A percentile compares a stretch with the other conserved stretches of the same genome.
These are phyloP conservation scores for Wickerhamiella vanderwaltii DNA, from an alignment of 805 yeast species.

Conservation along the genomic window DNA sequence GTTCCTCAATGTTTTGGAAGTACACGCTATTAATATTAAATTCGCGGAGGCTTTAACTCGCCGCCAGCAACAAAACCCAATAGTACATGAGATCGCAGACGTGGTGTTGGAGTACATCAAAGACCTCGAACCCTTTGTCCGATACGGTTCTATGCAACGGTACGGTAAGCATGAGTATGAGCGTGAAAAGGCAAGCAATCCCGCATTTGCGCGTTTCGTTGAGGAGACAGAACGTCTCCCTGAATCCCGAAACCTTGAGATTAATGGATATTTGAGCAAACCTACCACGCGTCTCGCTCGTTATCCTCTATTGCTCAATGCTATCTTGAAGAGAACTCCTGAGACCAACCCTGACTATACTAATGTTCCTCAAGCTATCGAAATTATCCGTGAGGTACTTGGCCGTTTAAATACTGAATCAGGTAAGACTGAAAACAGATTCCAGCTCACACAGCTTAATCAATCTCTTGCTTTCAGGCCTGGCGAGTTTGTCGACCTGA, in stretches of 20 bases:
- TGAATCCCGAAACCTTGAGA: constrained; percentile 78
- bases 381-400: constrained; percentile 61
- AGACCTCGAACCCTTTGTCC: constrained; percentile 80
- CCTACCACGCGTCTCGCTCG: constrained; percentile 95
- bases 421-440: constrained; percentile 88
- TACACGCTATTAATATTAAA: constrained; percentile 67
- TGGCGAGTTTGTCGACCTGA: constrained; percentile 77
- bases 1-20: constrained; percentile 79
- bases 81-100: constrained; percentile 79
- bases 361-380: constrained; percentile 59
- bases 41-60: constrained; percentile 82
- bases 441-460: constrained; percentile 73
- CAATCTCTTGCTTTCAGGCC: constrained; percentile 71
- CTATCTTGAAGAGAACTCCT: constrained; percentile 69
- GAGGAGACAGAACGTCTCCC: constrained; percentile 79
- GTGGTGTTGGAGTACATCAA: constrained; percentile 73
- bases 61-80: constrained; percentile 75
- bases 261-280: constrained; percentile 84
- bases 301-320: constrained; percentile 72
- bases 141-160: constrained; percentile 88
- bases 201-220: constrained; percentile 83
- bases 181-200: constrained; percentile 80
- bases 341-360: constrained; percentile 64
- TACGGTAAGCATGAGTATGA: constrained; percentile 94
- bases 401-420: constrained; percentile 72